phyloP scores from a whole-genome alignment of 1,139 yeast genomes.

The Suhomyces choctaworum region DNA sequence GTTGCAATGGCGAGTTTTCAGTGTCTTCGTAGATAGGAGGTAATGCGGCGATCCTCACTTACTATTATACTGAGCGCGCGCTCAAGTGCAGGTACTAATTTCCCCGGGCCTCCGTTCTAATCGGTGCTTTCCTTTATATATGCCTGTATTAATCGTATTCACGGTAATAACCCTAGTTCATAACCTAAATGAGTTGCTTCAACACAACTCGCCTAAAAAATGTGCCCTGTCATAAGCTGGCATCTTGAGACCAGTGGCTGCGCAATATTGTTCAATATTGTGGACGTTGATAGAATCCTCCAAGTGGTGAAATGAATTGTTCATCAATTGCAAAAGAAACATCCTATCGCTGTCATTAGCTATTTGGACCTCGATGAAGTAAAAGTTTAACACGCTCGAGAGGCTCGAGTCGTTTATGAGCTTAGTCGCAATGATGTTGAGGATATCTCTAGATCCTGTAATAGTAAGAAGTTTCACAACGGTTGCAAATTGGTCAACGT shows the following conservation, averaged over 20 bases:
- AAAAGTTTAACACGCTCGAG: slow-evolving; percentile 28
- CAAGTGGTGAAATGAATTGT: slow-evolving; percentile 19
- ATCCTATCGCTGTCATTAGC: slow-evolving; percentile 18
- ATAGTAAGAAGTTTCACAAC: slow-evolving; percentile 31
- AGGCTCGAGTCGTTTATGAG: slow-evolving; percentile 21
- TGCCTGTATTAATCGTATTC: not conserved
- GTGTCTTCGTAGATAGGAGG: too few relatives aligned
- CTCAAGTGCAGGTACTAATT: too few relatives aligned
- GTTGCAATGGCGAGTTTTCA: too few relatives aligned
- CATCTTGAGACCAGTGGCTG: slow-evolving; percentile 7
- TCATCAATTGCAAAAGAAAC: slow-evolving; percentile 21
- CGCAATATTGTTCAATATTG: slow-evolving; percentile 16
- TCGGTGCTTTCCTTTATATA: too few relatives aligned
- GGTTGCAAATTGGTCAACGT: slow-evolving; percentile 25
- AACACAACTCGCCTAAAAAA: slow-evolving; percentile 7
- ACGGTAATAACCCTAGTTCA: too few relatives aligned
- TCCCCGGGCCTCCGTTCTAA: too few relatives aligned
- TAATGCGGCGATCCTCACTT: too few relatives aligned
- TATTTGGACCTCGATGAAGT: slow-evolving; percentile 30
- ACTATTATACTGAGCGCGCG: too few relatives aligned
- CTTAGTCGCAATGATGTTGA: slow-evolving; percentile 33
- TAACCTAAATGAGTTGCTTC: slow-evolving; percentile 2
- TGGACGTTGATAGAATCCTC: slow-evolving; percentile 21
- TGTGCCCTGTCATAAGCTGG: slow-evolving; percentile 5
- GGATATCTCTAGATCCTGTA: slow-evolving; percentile 24